Conservation (phyloP, 805 yeast species). For the Candida chauliodis region DNA sequence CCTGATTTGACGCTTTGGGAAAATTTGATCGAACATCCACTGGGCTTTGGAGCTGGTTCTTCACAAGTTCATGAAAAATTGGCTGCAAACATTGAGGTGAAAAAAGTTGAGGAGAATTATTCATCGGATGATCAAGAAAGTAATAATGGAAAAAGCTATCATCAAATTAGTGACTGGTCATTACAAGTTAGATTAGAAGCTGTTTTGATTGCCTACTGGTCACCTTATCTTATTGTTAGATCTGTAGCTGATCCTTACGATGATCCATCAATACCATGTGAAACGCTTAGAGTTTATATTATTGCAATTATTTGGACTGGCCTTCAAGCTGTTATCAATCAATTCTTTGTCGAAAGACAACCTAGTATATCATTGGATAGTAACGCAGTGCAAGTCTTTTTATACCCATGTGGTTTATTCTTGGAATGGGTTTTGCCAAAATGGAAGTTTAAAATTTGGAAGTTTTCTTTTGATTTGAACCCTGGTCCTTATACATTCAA, state of each 20-base stretch:
- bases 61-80: neutral
- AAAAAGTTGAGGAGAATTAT: neutral
- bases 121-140: constrained; percentile 2
- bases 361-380: constrained; percentile 43
- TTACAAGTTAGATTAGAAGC: constrained; percentile 39
- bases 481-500: constrained; percentile 60
- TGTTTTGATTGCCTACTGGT: constrained; percentile 31
- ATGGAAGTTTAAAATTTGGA: constrained; percentile 20
- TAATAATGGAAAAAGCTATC: neutral
- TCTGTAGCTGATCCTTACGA: constrained; percentile 31
- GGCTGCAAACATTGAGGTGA: neutral
- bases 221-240: constrained; percentile 31
- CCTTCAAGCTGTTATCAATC: constrained; percentile 53
- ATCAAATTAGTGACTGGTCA: constrained; percentile 11
- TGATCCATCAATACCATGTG: constrained; percentile 31
- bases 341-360: constrained; percentile 52
- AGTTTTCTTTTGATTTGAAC: constrained; percentile 27
- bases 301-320: constrained; percentile 48
- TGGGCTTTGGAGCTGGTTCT: neutral
- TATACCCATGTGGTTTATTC: constrained; percentile 42
- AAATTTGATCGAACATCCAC: constrained; percentile 11
- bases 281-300: constrained; percentile 47
- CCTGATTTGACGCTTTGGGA: constrained; percentile 24
- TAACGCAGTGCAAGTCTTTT: constrained; percentile 42
- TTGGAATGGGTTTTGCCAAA: constrained; percentile 35